Base-by-base conservation (phyloP, 176 grass and related monocot species). In the Phoenix dactylifera region DNA sequence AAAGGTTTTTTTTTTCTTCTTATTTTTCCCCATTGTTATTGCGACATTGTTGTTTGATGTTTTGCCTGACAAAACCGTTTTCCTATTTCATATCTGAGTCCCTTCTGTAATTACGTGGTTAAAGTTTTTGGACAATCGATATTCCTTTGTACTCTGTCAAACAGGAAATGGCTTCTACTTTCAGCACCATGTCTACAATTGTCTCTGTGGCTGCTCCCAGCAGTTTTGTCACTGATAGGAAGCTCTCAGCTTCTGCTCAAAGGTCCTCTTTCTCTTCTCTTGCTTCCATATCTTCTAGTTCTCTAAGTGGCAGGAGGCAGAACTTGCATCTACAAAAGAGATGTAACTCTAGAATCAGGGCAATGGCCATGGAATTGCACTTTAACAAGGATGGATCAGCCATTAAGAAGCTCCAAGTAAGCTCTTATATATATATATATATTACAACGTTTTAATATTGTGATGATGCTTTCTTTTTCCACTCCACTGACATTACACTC, bases 311-410 rank as follows among this genome's bases (percentile, higher is more conserved):
- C 52, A 60, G 62, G 15, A 52, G 62, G 49, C 71, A 79, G 79
- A 66, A 88, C 65, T 67, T 73, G 69, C 60, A 80, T 65, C 64
- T 76, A 61, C 63, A 88, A 72, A 76, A 71, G 81, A 7, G 83
- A 74, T 50, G 83, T 78, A 59, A n/a, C 55, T 20, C 23, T 24
- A 60, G 51, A 22, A 59, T 71, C 44, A 71, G 44, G 39, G 68
- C 68, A 54, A 73, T 73, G 22, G 92, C 92, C 0, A 96, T 91
- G 78, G 92, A 96, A 53, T 65, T 96, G 5, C 88, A 96, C 72
- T 91, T 96, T 71, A 95, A 95, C 80, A 95, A 95, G 70, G 90
- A 95, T 64, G 90, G 86, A 2, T 95, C 86, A n/a, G 83, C 92
- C 67, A 88, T 7, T 77, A 96, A 88, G 72, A 96, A 88, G 65